A percentile compares a stretch with the other conserved stretches of the same genome.
phyloP scores from a whole-genome alignment of 192 early-diverging fungal species.

The Coemansia sp. region DNA sequence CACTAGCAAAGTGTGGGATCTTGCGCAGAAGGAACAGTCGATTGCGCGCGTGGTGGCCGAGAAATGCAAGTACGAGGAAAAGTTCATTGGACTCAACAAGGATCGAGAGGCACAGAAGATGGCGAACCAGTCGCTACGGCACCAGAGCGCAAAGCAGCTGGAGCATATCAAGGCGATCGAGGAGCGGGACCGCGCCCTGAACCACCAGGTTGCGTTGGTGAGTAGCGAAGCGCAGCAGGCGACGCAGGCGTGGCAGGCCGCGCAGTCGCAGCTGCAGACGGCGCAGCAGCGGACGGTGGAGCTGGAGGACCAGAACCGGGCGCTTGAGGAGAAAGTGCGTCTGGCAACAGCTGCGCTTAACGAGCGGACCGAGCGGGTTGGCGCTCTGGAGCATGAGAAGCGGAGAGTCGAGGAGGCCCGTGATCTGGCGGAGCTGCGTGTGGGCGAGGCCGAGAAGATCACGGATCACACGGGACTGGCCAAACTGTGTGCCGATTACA shows the following conservation, averaged over 20 bases:
- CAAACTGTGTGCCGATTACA: constrained; percentile 54
- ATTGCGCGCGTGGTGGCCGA: constrained; percentile 78
- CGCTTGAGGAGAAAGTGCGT: constrained; percentile 25
- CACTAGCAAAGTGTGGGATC: constrained; percentile 73
- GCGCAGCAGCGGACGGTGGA: constrained; percentile 57
- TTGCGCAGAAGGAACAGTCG: constrained; percentile 76
- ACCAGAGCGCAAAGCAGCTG: constrained; percentile 79
- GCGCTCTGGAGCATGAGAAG: constrained; percentile 60
- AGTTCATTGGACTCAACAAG: constrained; percentile 70
- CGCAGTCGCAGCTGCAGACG: constrained; percentile 63
- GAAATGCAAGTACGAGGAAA: constrained; percentile 83
- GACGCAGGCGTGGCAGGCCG: constrained; percentile 58
- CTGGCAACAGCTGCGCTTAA: constrained; percentile 61
- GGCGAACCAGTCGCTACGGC: constrained; percentile 67
- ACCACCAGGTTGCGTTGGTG: constrained; percentile 63
- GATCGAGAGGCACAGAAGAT: constrained; percentile 67
- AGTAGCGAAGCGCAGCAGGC: constrained; percentile 68
- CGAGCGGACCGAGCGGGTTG: constrained; percentile 64
- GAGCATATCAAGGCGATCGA: constrained; percentile 80
- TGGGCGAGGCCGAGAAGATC: constrained; percentile 61
- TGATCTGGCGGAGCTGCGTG: constrained; percentile 64
- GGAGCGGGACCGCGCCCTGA: constrained; percentile 72
- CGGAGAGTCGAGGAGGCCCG: constrained; percentile 65
- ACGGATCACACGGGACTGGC: constrained; percentile 53
- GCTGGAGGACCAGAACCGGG: constrained; percentile 60